These are phyloP conservation scores for Fonsecaea pedrosoi DNA, from an alignment of 2,329 filamentous ascomycete species.

Conservation along the genomic window DNA sequence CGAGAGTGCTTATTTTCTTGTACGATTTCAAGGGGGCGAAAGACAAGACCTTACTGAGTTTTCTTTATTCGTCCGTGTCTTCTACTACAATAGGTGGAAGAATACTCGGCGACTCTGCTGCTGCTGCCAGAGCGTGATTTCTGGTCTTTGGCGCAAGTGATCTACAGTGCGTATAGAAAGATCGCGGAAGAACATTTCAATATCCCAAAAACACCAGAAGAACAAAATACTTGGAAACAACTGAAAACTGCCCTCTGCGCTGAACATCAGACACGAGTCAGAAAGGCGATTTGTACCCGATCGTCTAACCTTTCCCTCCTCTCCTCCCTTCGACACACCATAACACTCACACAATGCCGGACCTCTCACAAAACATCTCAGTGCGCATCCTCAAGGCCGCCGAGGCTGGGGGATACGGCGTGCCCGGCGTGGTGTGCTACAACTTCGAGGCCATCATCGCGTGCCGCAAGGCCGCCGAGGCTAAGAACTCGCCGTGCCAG, in stretches of 20 bases:
- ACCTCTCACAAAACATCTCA: conserved; percentile 41
- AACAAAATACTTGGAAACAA: not conserved
- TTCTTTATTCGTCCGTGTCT: too few relatives aligned
- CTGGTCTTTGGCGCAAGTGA: too few relatives aligned
- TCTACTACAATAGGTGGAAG: too few relatives aligned
- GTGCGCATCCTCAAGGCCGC: conserved; percentile 43
- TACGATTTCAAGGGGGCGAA: too few relatives aligned
- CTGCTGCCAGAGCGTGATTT: too few relatives aligned
- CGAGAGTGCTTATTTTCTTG: too few relatives aligned
- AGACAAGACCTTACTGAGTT: too few relatives aligned
- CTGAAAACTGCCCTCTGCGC: not conserved
- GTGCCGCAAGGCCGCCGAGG: conserved; percentile 71
- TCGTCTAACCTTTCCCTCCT: not conserved
- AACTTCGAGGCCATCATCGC: conserved; percentile 75
- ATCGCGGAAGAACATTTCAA: not conserved
- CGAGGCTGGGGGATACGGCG: conserved; percentile 39
- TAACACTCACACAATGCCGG: conserved; percentile 26
- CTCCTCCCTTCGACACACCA: not conserved
- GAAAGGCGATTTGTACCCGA: not conserved
- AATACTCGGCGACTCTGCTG: too few relatives aligned
- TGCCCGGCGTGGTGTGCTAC: conserved; percentile 52
- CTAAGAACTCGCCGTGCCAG: conserved; percentile 70
- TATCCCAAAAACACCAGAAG: not conserved
- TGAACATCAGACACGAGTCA: not conserved
- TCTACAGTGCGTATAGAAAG: too few relatives aligned